Evolutionary conservation across 371 early-diverging fungal species (phyloP).

Genomic region (Rhizopus arrhizus): DNA sequence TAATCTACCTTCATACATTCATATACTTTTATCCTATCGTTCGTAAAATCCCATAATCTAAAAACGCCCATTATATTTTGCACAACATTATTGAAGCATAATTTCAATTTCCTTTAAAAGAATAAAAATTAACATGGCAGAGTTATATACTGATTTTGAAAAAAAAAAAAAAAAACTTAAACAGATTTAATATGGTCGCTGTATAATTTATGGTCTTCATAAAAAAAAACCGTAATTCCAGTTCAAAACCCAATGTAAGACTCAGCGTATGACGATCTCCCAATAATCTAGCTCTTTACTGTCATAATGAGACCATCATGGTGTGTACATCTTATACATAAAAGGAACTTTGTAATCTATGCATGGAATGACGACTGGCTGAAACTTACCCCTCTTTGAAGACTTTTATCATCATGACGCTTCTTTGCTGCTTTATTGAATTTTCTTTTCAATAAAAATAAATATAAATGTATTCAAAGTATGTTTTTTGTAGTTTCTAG

Average conservation of each 20-base stretch:
- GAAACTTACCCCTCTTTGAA: no score
- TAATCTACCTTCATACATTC: background rate
- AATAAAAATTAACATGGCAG: background rate
- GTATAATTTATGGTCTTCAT: no score
- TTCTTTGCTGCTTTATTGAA: no score
- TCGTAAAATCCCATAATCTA: background rate
- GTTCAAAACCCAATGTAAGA: no score
- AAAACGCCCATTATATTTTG: background rate
- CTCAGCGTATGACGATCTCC: no score
- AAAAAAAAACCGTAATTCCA: no score
- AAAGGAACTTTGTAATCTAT: background rate
- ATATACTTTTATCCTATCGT: background rate
- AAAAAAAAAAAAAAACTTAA: no score
- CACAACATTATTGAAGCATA: background rate
- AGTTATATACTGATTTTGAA: background rate
- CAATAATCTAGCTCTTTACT: background rate
- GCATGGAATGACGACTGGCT: background rate
- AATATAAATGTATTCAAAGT: no score
- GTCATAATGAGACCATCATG: background rate
- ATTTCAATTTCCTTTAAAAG: background rate
- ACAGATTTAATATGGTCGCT: no score
- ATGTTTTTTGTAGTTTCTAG: no score
- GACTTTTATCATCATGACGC: no score
- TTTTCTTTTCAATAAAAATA: no score
- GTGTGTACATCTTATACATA: background rate